Evolutionary conservation across 179 eudicot species (phyloP), one percentile per base, ranked within the genome.

Genomic region (Beta lomatogona): DNA sequence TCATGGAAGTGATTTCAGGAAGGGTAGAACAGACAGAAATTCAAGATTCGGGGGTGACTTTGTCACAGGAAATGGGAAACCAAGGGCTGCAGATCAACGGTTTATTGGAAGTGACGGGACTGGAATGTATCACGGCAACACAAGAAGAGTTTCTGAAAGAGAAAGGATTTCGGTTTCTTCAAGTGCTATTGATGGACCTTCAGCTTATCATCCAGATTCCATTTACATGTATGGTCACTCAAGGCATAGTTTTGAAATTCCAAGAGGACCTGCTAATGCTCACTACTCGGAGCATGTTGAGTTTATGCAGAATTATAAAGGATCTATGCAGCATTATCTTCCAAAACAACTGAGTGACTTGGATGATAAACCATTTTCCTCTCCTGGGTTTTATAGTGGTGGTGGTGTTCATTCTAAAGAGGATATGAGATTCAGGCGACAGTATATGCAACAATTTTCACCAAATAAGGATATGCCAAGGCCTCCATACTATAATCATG

Each of bases 271-370:
- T 79, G 64, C 78, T 73, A 82, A 81, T 74, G 86, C 87, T 68
- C 89, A 86, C 57, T 89, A 81, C 90, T 89, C 85, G 79, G 89
- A 86, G 77, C 91, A 91, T 84, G 89, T 85, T 48, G 92, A 87
- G 90, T 94, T 93, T 80, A 87, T 88, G 75, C 87, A 82, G 78
- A 91, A 92, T 76, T 91, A 88, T 64, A 88, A 87, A 73, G 92
- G 89, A 66, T 83, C 92, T 80, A 83, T 85, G 79, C 88, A 89
- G 55, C 52, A 69, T 18, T 69, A 69, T 69, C 50, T 21, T 6
- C 16, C 52, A 69, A 44, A 69, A 16, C 94, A 92, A 77, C 87
- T 89, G 44, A 86, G 71, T 15, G 80, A 87, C 60, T 85, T 86
- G 2, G 87, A 90, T 64, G 90, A 82, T 73, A 61, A 65, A 15